Base-by-base conservation (phyloP, 257 asterid species). In the Gentiana dahurica region DNA sequence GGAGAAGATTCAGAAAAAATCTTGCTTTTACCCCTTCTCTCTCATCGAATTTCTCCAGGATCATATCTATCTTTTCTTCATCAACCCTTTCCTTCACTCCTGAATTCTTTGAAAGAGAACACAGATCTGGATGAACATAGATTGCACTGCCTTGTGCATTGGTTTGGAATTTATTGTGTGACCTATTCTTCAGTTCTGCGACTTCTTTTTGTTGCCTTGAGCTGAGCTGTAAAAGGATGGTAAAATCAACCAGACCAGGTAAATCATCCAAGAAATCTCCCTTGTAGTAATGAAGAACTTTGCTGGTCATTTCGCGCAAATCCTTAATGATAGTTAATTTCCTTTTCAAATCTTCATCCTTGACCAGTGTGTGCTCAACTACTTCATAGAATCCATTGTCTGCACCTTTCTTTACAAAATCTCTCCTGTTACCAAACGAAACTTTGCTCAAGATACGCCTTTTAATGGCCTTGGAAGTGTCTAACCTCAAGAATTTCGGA, bases 241-340 rank as follows among this genome's bases (percentile, higher is more conserved):
- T 76, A 63, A 83, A 92, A 58, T 92, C 98, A 43, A 85, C 77
- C 5, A 92, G 87, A 57, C 98, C 98, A 0, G 98, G 98, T 57
- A 92, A 89, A 64, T 92, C 98, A 58, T 92, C 99, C 52, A 92
- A 69, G 72, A 83, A 88, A 64, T 92, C 99, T 51, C 99, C 99
- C 73, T 66, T 88, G 77, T 88, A 92, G 65, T 88, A 92, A 63
- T 92, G 99, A 75, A 92, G 71, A 60, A 92, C 94, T 34, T 70
- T 82, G 13, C 65, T 79, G 1, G 99, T 88, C 95, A 92, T 89
- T 69, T 80, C 95, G n/a, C 99, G 77, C 67, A 92, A 71, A 69
- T 89, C 95, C 62, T 84, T 85, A 51, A 83, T 88, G 33, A 88
- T 95, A 13, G 82, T 71, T 59, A 71, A 84, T 79, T 88, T 92